Evolutionary conservation across 306 rosid species (phyloP), one percentile per base, ranked within the genome.

Genomic region (Quercus wislizeni): DNA sequence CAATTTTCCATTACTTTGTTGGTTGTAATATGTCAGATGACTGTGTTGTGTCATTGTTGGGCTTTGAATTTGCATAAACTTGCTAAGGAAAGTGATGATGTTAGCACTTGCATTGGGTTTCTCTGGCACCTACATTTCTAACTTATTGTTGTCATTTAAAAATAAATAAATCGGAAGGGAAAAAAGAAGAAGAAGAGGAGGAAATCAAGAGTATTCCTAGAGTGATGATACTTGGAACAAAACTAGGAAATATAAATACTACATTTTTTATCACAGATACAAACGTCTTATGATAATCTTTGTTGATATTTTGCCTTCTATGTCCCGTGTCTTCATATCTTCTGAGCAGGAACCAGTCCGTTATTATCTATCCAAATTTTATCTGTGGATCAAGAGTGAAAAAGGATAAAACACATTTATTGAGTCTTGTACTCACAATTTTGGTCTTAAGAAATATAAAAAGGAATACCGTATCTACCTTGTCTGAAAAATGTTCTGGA

Each of bases 401-500:
- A 67, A 15, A 21, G 15, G 35, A 1, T 12, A 21, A 33, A 33
- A 33, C 23, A 18, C 52, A 67, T 41, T 41, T 8, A 33, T 35
- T 31, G 21, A 19, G 17, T 7, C 35, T n/a, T 19, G 21, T 19
- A 4, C 18, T 6, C 52, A 30, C 43, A 33, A 19, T 2, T 19
- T 33, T 67, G 19, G 33, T 11, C 25, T 55, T 23, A 21, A 68
- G 1, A 33, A 62, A 2, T 19, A 65, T 70, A 2, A 30, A 72
- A 41, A 17, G 25, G 54, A 19, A 30, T 23, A 59, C n/a, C 46
- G 3, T 2, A 38, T 23, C 23, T 74, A 91, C 89, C 89, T 93
- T 62, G 99, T 93, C 76, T 91, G 99, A 84, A 96, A 96, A 83
- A 93, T 78, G 79, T 90, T 96, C 74, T 96, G 98, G 79, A 95